These are phyloP conservation scores for Crepidotus variabilis DNA, from an alignment of 768 basidiomycete species.

Conservation along the genomic window DNA sequence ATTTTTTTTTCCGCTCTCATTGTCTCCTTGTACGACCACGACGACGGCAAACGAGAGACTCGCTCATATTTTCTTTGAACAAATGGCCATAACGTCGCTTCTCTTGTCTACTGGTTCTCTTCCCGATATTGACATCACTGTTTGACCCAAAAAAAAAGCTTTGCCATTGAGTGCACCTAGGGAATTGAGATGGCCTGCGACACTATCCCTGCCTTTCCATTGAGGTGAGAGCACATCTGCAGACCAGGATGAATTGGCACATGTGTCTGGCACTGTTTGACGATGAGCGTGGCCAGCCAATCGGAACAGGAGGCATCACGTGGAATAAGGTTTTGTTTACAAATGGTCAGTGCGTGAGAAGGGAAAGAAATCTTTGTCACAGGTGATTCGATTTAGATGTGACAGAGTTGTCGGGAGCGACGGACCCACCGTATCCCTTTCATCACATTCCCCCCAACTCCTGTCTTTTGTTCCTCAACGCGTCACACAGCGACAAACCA, in stretches of 20 bases:
- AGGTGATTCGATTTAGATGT: slow-evolving; percentile 42
- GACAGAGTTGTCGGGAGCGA: slow-evolving; percentile 39
- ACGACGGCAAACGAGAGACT: neutral
- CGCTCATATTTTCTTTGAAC: neutral
- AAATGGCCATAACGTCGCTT: neutral
- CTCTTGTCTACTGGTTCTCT: neutral
- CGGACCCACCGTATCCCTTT: slow-evolving; percentile 26
- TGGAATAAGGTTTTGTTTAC: slow-evolving; percentile 33
- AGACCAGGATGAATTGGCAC: too few relatives aligned
- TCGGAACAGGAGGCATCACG: slow-evolving; percentile 25
- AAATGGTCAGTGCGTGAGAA: slow-evolving; percentile 48
- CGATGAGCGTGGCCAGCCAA: slow-evolving; percentile 10
- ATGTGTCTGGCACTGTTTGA: too few relatives aligned
- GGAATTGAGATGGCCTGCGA: too few relatives aligned
- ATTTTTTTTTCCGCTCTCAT: neutral
- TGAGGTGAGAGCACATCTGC: neutral
- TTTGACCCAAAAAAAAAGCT: neutral
- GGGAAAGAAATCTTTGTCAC: slow-evolving; percentile 26
- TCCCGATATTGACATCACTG: neutral
- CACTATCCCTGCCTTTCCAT: too few relatives aligned
- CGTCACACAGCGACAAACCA: slow-evolving; percentile 16
- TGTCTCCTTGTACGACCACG: neutral
- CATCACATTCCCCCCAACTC: slow-evolving; percentile 48
- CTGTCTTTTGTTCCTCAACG: slow-evolving; percentile 27
- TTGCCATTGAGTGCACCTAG: too few relatives aligned